Base-by-base conservation (phyloP, 192 early-diverging fungal genomes). In the Lobosporangium transversale region DNA sequence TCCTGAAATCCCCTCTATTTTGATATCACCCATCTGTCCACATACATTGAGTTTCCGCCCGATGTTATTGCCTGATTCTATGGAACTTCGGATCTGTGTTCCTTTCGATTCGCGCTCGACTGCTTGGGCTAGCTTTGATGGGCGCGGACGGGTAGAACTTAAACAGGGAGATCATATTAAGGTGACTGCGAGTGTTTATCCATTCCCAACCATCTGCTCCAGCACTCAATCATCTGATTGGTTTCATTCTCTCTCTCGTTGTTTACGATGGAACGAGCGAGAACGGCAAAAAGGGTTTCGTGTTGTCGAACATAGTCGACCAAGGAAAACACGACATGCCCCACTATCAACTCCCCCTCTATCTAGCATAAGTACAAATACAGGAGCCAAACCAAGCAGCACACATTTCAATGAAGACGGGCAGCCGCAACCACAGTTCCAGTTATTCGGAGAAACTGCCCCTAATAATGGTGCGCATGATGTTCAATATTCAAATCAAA, bases 101-200 rank as follows among this genome's bases (percentile, higher is more conserved):
- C 94, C 94, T 1, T 88, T 86, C 15, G 90, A 93, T 79, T 90
- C 90, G 17, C 86, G 97, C 15, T 88, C 86, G 52, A 94, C 94
- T 1, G 97, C 95, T 11, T 99, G 95, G 96, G 96, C 90, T 51
- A 87, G 89, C 62, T 97, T 98, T 63, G 98, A 99, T 70, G 98
- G 96, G 2, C 87, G 98, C 31, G 89, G 95, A 55, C 88, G 98
- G 2, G 91, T 94, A 0, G 93, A 98, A 63, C 84, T 99, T 31
- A 81, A 84, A 37, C 88, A 85, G 66, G 95, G 94, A 14, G 97
- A 97, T 66, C 90, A 93, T 63, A 90, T 97, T 42, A 89, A 91
- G 70, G 88, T 98, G 29, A 91, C 91, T 0, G 91, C 96, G 9
- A 92, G 92, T 44, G 86, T 85, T 62, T 94, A 89, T 62, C 96